These are phyloP conservation scores for Stachybotrys echinatus DNA, from an alignment of 2,329 filamentous ascomycete genomes.

Conservation along the genomic window DNA sequence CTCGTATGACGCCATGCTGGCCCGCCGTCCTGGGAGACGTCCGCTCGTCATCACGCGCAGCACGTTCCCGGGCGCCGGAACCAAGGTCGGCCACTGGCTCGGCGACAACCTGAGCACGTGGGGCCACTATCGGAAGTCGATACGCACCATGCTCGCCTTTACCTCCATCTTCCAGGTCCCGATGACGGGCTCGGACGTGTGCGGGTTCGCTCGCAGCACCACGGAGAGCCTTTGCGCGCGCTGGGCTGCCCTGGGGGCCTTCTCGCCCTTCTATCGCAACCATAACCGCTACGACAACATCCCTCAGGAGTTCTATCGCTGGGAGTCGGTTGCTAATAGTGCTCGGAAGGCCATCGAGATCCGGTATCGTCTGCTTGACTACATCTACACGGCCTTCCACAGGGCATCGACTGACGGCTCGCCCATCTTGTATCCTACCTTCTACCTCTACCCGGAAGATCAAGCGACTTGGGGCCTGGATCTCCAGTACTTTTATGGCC, in stretches of 20 bases:
- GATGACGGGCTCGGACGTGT: conserved; percentile 69
- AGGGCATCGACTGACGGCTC: conserved; percentile 54
- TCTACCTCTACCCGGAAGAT: conserved; percentile 62
- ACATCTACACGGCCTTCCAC: conserved; percentile 69
- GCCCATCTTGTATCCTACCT: conserved; percentile 64
- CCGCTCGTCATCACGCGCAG: conserved; percentile 82
- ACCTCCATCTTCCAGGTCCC: conserved; percentile 61
- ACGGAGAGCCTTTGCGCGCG: conserved; percentile 61
- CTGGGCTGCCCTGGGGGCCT: conserved; percentile 66
- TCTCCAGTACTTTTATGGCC: conserved; percentile 46
- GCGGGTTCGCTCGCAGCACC: conserved; percentile 65
- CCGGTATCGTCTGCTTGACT: conserved; percentile 76
- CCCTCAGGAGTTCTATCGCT: conserved; percentile 65
- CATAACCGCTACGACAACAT: conserved; percentile 47
- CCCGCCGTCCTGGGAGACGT: conserved; percentile 60
- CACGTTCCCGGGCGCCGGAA: conserved; percentile 73
- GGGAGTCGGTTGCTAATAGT: conserved; percentile 56
- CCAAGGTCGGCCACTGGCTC: conserved; percentile 77
- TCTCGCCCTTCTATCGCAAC: conserved; percentile 67
- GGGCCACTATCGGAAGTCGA: conserved; percentile 70
- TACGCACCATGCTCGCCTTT: conserved; percentile 72
- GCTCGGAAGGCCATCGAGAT: conserved; percentile 64
- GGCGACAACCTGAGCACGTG: conserved; percentile 69
- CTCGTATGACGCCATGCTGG: conserved; percentile 65
- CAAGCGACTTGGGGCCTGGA: conserved; percentile 38